Evolutionary conservation across 1,284 basidiomycete species (phyloP).

Genomic region (Rhizopogon parksii): DNA sequence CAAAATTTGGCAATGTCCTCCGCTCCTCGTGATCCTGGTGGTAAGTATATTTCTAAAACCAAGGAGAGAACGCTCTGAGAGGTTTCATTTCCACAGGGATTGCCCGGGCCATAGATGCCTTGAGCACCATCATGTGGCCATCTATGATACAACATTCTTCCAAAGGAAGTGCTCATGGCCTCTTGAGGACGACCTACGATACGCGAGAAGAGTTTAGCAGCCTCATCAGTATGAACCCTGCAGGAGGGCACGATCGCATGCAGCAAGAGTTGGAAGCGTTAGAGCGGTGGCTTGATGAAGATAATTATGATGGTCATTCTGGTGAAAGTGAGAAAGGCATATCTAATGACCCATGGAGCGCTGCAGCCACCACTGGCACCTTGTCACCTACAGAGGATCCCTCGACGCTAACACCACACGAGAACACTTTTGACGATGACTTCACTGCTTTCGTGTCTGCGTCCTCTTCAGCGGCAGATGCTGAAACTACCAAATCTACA

Average conservation of each 20-base stretch:
- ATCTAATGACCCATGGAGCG: conserved; percentile 20
- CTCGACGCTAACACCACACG: conserved; percentile 18
- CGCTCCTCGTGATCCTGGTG: conserved; percentile 10
- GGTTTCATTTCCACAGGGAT: conserved; percentile 37
- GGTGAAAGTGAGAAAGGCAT: conserved; percentile 10
- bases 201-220: conserved; percentile 11
- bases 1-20: conserved; percentile 8
- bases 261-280: conserved; percentile 51
- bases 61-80: conserved; percentile 13
- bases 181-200: conserved; percentile 27
- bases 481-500: conserved; percentile 4
- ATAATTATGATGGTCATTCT: conserved; percentile 18
- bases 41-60: conserved; percentile 13
- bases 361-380: conserved; percentile 23
- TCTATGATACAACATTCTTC: conserved; percentile 42
- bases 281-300: conserved; percentile 56
- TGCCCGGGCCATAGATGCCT: conserved; percentile 63
- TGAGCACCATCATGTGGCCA: conserved; percentile 83
- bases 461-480: conserved; percentile 24
- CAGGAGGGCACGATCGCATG: conserved; percentile 27
- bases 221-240: background rate
- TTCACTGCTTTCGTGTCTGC: conserved; percentile 68
- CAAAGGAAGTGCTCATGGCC: conserved; percentile 24
- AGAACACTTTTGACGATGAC: conserved; percentile 65
- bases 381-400: conserved; percentile 19